Conservation (phyloP, 192 early-diverging fungal genomes). For the Coemansia sp. region DNA sequence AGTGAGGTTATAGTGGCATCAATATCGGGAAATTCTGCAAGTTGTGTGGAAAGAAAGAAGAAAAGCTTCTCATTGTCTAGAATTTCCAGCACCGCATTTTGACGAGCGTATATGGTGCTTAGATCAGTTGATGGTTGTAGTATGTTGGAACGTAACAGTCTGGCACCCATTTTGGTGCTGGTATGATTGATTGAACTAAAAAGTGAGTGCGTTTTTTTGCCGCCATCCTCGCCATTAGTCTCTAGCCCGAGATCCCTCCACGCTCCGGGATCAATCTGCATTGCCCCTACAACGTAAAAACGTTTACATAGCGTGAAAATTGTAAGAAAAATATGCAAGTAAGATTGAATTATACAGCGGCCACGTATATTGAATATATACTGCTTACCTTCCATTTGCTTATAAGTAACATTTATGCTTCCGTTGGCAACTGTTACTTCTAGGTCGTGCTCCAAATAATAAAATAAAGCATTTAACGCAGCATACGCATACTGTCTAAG, state of each 20-base stretch:
- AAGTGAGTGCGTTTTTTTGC: conserved; percentile 12
- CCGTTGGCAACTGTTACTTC: conserved; percentile 15
- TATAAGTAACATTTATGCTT: conserved; percentile 24
- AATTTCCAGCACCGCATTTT: conserved; percentile 41
- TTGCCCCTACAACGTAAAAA: conserved; percentile 36
- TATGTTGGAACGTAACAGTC: conserved; percentile 73
- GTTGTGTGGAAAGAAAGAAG: conserved; percentile 46
- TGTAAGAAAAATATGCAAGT: not conserved
- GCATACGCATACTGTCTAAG: conserved; percentile 45
- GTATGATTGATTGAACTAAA: conserved; percentile 40
- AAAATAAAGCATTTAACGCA: conserved; percentile 40
- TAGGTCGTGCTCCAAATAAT: conserved; percentile 20
- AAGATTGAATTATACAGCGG: not conserved
- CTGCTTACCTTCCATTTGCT: conserved; percentile 39
- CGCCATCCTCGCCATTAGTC: conserved; percentile 1
- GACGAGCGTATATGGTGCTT: conserved; percentile 34
- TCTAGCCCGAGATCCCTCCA: conserved; percentile 40
- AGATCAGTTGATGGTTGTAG: conserved; percentile 64
- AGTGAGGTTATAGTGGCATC: conserved; percentile 59
- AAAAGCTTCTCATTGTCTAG: conserved; percentile 54
- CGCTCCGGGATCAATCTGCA: conserved; percentile 51
- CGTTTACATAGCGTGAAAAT: not conserved
- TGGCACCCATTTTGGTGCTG: conserved; percentile 43
- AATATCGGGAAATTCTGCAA: conserved; percentile 55
- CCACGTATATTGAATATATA: not conserved